These are phyloP conservation scores for Populus ilicifolia DNA, from an alignment of 345 rosid species.

Conservation along the genomic window DNA sequence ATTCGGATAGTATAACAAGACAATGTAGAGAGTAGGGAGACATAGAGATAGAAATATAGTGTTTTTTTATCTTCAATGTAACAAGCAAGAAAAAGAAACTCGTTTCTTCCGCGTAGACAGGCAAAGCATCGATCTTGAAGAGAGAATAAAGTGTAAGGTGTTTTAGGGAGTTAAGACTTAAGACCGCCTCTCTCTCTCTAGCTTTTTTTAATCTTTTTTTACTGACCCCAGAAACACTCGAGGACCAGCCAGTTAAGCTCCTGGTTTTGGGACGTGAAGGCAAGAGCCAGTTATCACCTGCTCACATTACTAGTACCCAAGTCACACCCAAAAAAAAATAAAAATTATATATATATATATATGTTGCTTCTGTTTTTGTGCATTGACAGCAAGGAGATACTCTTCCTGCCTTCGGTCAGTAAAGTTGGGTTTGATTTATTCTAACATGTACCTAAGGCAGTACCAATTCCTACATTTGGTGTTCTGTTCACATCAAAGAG, in stretches of 20 bases:
- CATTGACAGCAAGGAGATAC: background rate
- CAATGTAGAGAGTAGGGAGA: constrained; percentile 37
- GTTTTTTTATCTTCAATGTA: constrained; percentile 9
- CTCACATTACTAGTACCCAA: constrained; percentile 2
- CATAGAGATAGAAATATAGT: constrained; percentile 21
- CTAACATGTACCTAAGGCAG: background rate
- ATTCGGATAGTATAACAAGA: constrained; percentile 46
- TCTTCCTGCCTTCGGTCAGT: constrained; percentile 25
- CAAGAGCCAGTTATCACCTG: constrained; percentile 28
- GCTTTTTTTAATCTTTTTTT: constrained; percentile 10
- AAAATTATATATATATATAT: background rate
- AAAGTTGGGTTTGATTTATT: constrained; percentile 22
- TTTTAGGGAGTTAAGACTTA: constrained; percentile 18
- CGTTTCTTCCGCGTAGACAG: constrained; percentile 40
- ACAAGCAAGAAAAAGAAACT: constrained; percentile 26
- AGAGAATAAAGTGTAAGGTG: constrained; percentile 36
- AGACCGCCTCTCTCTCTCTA: constrained; percentile 13
- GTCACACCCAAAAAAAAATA: background rate
- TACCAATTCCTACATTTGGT: constrained; percentile 19
- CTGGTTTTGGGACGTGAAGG: background rate
- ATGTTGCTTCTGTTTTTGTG: background rate
- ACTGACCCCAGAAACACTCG: constrained; percentile 9
- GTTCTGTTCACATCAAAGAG: background rate
- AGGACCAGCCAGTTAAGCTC: constrained; percentile 6
- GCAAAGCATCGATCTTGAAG: constrained; percentile 51